Evolutionary conservation across 2,329 filamentous ascomycete species (phyloP).

Genomic region (Claviceps paspali): DNA sequence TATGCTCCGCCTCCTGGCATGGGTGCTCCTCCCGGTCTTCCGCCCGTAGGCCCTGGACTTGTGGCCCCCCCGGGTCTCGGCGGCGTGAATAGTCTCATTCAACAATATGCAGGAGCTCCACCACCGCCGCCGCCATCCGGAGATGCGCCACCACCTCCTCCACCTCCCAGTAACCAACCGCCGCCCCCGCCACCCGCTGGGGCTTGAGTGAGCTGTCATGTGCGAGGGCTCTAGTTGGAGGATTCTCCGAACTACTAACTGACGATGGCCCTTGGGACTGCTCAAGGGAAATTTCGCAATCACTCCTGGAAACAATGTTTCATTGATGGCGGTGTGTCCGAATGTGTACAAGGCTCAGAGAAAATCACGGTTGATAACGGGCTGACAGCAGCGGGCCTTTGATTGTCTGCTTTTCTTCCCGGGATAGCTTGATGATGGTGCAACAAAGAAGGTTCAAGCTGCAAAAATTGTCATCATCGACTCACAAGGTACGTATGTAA

Average conservation of each 20-base stretch:
- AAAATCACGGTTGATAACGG: not conserved
- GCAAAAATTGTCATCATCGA: no score
- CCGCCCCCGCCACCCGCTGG: constrained; percentile 48
- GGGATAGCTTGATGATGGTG: no score
- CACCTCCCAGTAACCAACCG: constrained; percentile 46
- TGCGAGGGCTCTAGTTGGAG: not conserved
- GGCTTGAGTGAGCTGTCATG: constrained; percentile 16
- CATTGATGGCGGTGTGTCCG: not conserved
- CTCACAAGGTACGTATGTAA: no score
- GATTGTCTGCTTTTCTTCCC: not conserved
- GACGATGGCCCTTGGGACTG: not conserved
- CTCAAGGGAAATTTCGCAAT: not conserved
- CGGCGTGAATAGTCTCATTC: constrained; percentile 49
- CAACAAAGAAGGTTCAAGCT: no score
- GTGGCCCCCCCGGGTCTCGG: constrained; percentile 39
- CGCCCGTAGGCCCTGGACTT: constrained; percentile 29
- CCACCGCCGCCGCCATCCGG: constrained; percentile 48
- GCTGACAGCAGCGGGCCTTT: not conserved
- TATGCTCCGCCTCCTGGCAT: constrained; percentile 30
- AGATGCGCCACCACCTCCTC: constrained; percentile 34
- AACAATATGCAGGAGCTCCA: constrained; percentile 45
- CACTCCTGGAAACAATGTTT: not conserved
- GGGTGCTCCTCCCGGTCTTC: constrained; percentile 25
- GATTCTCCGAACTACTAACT: not conserved
- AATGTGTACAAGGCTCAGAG: not conserved